These are phyloP conservation scores for Cicer yamashitae DNA, from an alignment of 306 rosid species.

Conservation along the genomic window DNA sequence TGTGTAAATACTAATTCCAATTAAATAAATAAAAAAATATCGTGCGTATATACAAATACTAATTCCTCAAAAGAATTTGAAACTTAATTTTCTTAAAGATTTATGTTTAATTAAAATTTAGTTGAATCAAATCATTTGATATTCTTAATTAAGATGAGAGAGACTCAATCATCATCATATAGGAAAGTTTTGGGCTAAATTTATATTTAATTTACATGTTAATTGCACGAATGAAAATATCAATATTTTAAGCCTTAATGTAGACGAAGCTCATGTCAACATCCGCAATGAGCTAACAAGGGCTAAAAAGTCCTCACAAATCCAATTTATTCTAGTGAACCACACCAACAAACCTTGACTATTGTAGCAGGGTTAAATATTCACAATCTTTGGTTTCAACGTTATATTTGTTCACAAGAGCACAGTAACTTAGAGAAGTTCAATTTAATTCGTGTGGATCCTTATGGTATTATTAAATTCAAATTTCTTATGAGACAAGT, in stretches of 20 bases:
- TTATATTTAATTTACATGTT: not conserved
- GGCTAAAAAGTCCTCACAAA: conserved; percentile 59
- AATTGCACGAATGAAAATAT: conserved; percentile 39
- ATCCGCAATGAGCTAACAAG: conserved; percentile 49
- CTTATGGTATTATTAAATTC: conserved; percentile 31
- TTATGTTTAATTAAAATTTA: too few relatives aligned
- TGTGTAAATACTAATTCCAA: too few relatives aligned
- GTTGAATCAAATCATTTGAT: too few relatives aligned
- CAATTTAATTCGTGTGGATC: conserved; percentile 43
- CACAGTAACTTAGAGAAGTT: conserved; percentile 36
- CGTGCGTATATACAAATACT: not conserved
- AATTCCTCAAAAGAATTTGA: not conserved
- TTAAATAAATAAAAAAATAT: not conserved
- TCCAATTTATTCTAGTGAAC: conserved; percentile 48
- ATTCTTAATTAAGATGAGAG: too few relatives aligned
- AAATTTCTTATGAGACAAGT: conserved; percentile 48
- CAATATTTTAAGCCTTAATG: conserved; percentile 38
- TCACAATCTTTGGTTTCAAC: conserved; percentile 47
- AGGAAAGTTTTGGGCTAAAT: not conserved
- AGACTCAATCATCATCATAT: too few relatives aligned
- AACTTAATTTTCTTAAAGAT: too few relatives aligned
- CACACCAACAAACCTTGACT: conserved; percentile 62
- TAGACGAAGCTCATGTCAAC: conserved; percentile 49
- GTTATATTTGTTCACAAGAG: conserved; percentile 42
- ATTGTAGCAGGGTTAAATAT: conserved; percentile 13